Percentiles rank a stretch among this genome's conserved stretches.
Conservation (phyloP, 306 rosid genomes). For the Corylus heterophylla region DNA sequence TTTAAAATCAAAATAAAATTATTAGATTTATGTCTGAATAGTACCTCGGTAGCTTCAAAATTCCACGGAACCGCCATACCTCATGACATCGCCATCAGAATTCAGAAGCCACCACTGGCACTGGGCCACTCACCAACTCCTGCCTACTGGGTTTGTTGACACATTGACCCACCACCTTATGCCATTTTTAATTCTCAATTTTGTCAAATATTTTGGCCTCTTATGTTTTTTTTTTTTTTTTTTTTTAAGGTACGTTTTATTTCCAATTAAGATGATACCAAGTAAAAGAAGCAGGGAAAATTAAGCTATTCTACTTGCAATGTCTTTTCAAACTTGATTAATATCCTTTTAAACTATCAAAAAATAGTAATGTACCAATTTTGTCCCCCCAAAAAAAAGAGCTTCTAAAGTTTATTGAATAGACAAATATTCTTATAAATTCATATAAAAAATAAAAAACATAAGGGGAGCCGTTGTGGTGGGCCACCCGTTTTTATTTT, state of each 20-base stretch:
- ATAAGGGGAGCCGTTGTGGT: too few species aligned
- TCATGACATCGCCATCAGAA: background rate
- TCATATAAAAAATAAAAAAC: too few species aligned
- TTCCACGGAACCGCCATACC: background rate
- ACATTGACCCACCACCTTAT: slow-evolving; percentile 29
- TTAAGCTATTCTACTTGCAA: too few species aligned
- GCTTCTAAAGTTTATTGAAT: too few species aligned
- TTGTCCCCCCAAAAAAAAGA: too few species aligned
- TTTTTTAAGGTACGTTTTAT: background rate
- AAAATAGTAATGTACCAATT: too few species aligned
- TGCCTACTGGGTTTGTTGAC: slow-evolving; percentile 28
- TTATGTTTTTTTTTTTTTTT: too few species aligned
- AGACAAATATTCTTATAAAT: too few species aligned
- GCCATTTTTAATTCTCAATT: background rate
- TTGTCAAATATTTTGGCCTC: background rate
- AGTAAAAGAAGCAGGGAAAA: background rate
- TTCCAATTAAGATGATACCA: background rate
- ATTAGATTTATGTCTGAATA: background rate
- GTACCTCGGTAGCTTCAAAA: background rate
- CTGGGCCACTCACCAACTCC: slow-evolving; percentile 21
- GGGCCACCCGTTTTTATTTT: too few species aligned
- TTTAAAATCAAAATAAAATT: too few species aligned
- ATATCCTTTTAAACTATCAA: too few species aligned
- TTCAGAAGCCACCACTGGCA: background rate
- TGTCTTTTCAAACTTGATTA: too few species aligned